Evolutionary conservation across 1,284 basidiomycete species (phyloP).

Genomic region (Cutaneotrichosporon cyanovorans): DNA sequence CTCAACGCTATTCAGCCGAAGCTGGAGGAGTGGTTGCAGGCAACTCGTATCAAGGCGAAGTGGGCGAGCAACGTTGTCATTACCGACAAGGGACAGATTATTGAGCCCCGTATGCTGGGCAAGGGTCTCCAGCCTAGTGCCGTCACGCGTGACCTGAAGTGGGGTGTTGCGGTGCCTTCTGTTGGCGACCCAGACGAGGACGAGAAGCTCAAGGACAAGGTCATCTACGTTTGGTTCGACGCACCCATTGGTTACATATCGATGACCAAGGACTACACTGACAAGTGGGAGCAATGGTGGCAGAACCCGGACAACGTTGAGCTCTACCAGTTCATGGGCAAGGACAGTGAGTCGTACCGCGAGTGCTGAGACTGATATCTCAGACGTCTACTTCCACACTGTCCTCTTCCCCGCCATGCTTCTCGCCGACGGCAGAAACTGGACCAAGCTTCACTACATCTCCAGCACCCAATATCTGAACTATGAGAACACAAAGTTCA

Average conservation of each 20-base stretch:
- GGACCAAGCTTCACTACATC: conserved; percentile 92
- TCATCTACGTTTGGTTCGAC: conserved; percentile 96
- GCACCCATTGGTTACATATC: conserved; percentile 96
- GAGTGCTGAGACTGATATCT: not conserved
- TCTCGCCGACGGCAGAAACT: conserved; percentile 79
- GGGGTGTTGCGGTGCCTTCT: conserved; percentile 88
- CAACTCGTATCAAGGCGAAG: conserved; percentile 68
- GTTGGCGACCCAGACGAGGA: conserved; percentile 62
- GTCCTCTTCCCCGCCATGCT: conserved; percentile 90
- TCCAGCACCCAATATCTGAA: conserved; percentile 97
- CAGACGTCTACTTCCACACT: conserved; percentile 92
- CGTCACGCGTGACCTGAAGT: conserved; percentile 87
- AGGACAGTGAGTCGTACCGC: conserved; percentile 56
- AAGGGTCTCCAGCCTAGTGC: conserved; percentile 78
- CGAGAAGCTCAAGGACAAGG: conserved; percentile 83
- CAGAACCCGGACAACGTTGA: conserved; percentile 83
- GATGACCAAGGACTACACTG: conserved; percentile 92
- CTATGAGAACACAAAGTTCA: conserved; percentile 98
- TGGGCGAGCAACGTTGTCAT: conserved; percentile 93
- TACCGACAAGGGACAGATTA: conserved; percentile 74
- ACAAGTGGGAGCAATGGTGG: conserved; percentile 98
- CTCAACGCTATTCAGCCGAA: conserved; percentile 75
- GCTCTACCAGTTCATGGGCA: conserved; percentile 98
- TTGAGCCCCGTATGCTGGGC: conserved; percentile 81
- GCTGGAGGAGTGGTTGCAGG: conserved; percentile 82